Evolutionary conservation across 139 green algal species (phyloP), one percentile per base, ranked within the genome.

Genomic region (Nannochloris sp.): DNA sequence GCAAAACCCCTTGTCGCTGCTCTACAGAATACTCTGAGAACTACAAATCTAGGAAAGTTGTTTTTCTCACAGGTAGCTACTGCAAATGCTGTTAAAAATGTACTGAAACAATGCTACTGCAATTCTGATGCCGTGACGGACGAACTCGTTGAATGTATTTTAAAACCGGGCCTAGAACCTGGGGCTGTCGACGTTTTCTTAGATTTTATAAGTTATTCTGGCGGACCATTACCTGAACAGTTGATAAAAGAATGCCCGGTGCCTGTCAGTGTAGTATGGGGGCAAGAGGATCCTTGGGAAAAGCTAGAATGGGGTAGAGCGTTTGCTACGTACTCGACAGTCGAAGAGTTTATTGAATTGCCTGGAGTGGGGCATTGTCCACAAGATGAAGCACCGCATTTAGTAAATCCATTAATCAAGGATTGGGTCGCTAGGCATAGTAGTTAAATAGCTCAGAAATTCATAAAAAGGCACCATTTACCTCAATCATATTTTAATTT

Each of bases 171-270:
- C 3, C 67, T 97, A 24, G 35, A 86, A 68, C 83, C 83, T 13
- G 90, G 89, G 5, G 94, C 93, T 1, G 87, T 85, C 15, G 68
- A 87, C 33, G 93, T 99, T 19, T 99, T 99, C 69, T 86, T 99
- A 5, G 93, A 98, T 76, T 99, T 99, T 65, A 96, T 99, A 58
- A 89, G 64, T 58, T 98, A 98, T 74, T 88, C 67, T 13, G 69
- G 65, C 1, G 92, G 93, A 0, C 92, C 92, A 3, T 70, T 99
- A 27, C 90, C 94, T 6, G 92, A 99, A 70, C 75, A 95, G 56
- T 76, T 95, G 58, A 59, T 98, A 31, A 19, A 46, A 32, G 25
- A 59, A 1, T 39, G 3, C 14, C 56, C 64, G 2, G 76, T 87
- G 39, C 90, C 91, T 9, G 88, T 96, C 23, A 72, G 75, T 39